A percentile compares a stretch with the other conserved stretches of the same genome.
Evolutionary conservation across 2,329 filamentous ascomycete genomes (phyloP).

Genomic region (Stachybotrys chlorohalonatus): DNA sequence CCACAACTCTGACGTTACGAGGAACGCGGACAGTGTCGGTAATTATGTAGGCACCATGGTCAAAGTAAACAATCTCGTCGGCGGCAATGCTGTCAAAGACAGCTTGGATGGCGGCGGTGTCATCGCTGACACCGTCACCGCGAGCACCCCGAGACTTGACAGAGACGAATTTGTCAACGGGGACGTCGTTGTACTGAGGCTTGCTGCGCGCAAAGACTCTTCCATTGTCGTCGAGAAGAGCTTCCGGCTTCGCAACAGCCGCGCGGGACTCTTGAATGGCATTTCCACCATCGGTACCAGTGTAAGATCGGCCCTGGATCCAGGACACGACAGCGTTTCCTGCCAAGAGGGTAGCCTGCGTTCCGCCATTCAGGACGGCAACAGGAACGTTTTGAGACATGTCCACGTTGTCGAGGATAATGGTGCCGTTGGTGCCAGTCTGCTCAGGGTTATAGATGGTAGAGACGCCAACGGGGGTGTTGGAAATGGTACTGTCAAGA

Average conservation of each 20-base stretch:
- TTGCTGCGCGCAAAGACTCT: conserved; percentile 76
- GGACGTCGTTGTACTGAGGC: conserved; percentile 71
- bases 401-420: conserved; percentile 86
- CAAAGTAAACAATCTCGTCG: conserved; percentile 63
- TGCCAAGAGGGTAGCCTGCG: conserved; percentile 50
- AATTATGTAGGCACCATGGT: conserved; percentile 65
- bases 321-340: conserved; percentile 68
- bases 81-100: conserved; percentile 59
- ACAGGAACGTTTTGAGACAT: conserved; percentile 57
- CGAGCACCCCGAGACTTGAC: conserved; percentile 76
- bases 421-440: conserved; percentile 64
- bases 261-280: conserved; percentile 50
- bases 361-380: conserved; percentile 54
- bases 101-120: conserved; percentile 75
- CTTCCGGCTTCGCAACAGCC: conserved; percentile 52
- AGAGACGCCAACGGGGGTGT: conserved; percentile 66
- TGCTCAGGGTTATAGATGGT: conserved; percentile 60
- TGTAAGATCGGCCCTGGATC: conserved; percentile 72
- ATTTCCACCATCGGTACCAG: conserved; percentile 29
- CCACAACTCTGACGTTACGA: conserved; percentile 76
- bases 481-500: conserved; percentile 68
- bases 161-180: conserved; percentile 65
- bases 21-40: conserved; percentile 63
- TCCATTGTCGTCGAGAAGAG: conserved; percentile 55
- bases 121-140: conserved; percentile 81